Evolutionary conservation across 2,329 filamentous ascomycete genomes (phyloP).

Genomic region (Alternaria longipes): DNA sequence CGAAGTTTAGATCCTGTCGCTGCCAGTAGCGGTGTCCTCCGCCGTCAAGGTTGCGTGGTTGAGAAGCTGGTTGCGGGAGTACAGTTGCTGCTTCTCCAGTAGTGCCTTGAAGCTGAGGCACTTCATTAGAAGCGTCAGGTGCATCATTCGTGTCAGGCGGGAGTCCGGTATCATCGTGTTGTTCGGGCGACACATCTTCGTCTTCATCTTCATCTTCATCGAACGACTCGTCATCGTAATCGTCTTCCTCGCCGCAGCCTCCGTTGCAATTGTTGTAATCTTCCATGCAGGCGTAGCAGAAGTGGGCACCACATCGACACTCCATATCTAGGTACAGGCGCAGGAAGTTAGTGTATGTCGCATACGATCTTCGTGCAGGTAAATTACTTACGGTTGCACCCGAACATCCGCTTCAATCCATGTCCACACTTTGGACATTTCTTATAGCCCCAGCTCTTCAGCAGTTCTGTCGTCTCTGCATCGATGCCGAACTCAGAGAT

Average conservation of each 20-base stretch:
- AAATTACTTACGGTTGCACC: conserved; percentile 54
- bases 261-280: conserved; percentile 46
- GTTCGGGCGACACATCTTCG: conserved; percentile 29
- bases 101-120: neutral
- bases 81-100: neutral
- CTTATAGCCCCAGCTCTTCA: conserved; percentile 59
- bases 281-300: conserved; percentile 58
- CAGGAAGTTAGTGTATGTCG: neutral
- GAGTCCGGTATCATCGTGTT: conserved; percentile 24
- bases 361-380: neutral
- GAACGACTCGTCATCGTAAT: conserved; percentile 29
- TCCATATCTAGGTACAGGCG: conserved; percentile 46
- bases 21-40: conserved; percentile 46
- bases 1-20: conserved; percentile 43
- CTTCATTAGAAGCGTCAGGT: neutral
- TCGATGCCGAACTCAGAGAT: conserved; percentile 45
- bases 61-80: conserved; percentile 4
- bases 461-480: conserved; percentile 47
- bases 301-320: conserved; percentile 61
- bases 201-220: conserved; percentile 28
- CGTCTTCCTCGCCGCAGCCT: conserved; percentile 31
- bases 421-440: conserved; percentile 60
- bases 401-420: conserved; percentile 60
- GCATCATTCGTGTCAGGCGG: neutral
- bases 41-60: conserved; percentile 46